Base-by-base conservation (phyloP, 345 rosid species). In the Excoecaria cochinchinensis region DNA sequence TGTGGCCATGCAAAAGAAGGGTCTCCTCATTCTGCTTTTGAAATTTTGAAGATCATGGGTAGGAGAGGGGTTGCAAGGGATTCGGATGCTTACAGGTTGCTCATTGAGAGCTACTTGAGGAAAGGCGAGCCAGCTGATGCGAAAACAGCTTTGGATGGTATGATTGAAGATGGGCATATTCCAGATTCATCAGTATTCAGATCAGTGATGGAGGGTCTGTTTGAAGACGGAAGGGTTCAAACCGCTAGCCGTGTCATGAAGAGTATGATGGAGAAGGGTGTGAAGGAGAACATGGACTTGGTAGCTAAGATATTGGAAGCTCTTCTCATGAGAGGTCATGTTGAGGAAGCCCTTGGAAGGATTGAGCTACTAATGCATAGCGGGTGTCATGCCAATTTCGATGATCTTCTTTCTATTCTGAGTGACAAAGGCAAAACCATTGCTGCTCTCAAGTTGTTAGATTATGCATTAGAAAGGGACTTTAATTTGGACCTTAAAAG, bases 51-150 rank as follows among this genome's bases (percentile, higher is more conserved):
- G 89, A 91, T 94, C 70, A 92, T 94, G 97, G 83, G 84, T 39
- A 85, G 97, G 81, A 89, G 91, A 84, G 90, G 88, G 38, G 88
- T 92, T 63, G 82, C 93, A 75, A 81, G 95, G 85, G 92, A 87
- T 63, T 84, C 88, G 40, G 90, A 87, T 57, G 88, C 96, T n/a
- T 92, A 89, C 73, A 83, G 70, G 62, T 75, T 87, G 73, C 97
- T 94, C 66, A 89, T 92, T 22, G 87, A 89, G 87, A 90, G 98
- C 86, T 92, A 85, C 87, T 76, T 90, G 86, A 87, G 96, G 85
- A 94, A 89, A 87, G 97, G 97, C 11, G 97, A 92, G 77, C 97
- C 97, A 14, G 92, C 97, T 16, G 95, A 94, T 70, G 97, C 98
- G 4, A 94, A 92, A 84, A 86, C 88, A 22, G 88, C 94, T 19